These are phyloP conservation scores for Populus pruinosa DNA, from an alignment of 345 rosid genomes.

Conservation along the genomic window DNA sequence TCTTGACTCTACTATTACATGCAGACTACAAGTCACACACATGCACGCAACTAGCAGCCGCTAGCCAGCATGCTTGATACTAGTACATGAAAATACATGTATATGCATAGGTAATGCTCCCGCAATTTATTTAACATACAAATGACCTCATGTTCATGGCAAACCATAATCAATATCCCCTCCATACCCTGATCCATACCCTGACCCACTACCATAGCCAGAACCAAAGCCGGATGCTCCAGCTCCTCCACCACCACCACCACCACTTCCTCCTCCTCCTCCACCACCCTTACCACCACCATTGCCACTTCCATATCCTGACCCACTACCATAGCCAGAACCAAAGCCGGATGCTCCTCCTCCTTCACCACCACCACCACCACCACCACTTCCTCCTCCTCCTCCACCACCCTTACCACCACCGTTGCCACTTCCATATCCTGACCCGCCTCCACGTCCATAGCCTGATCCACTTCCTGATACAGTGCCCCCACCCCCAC, in stretches of 20 bases:
- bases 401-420: slow-evolving; percentile 3
- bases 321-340: slow-evolving; percentile 22
- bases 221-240: slow-evolving; percentile 38
- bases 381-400: slow-evolving; percentile 9
- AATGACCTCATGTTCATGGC: background rate
- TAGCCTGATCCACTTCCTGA: slow-evolving; percentile 22
- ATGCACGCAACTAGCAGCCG: background rate
- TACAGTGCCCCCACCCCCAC: background rate
- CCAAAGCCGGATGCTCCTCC: slow-evolving; percentile 35
- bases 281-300: no score
- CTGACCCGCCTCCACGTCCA: slow-evolving; percentile 27
- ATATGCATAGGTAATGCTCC: background rate
- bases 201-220: slow-evolving; percentile 13
- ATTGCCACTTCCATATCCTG: background rate
- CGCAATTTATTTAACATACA: background rate
- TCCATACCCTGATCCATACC: slow-evolving; percentile 20
- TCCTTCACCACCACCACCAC: slow-evolving; percentile 20
- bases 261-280: background rate
- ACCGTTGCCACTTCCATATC: slow-evolving; percentile 37
- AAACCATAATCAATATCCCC: slow-evolving; percentile 1
- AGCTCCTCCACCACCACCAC: slow-evolving; percentile 10
- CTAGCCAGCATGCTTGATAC: background rate
- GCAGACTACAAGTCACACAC: no score
- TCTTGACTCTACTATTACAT: no score
- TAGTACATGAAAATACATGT: no score